Evolutionary conservation across 768 basidiomycete species (phyloP).

Genomic region (Psilocybe subaeruginosa): DNA sequence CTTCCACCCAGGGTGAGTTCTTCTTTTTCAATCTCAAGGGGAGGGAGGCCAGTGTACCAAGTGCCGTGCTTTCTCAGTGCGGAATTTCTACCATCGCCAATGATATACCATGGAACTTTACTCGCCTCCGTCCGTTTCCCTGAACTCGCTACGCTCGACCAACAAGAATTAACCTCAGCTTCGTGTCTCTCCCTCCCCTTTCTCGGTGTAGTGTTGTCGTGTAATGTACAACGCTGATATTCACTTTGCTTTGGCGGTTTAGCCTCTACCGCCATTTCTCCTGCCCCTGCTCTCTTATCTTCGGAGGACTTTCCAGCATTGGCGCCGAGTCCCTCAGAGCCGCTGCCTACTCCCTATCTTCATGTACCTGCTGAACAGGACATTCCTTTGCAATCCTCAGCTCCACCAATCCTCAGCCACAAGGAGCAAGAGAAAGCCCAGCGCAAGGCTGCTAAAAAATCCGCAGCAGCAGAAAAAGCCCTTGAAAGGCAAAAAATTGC

Average conservation of each 20-base stretch:
- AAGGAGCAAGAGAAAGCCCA: slow-evolving; percentile 60
- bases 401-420: slow-evolving; percentile 14
- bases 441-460: slow-evolving; percentile 68
- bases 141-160: slow-evolving; percentile 30
- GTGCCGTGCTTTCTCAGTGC: slow-evolving; percentile 88
- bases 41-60: slow-evolving; percentile 90
- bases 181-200: slow-evolving; percentile 49
- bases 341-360: slow-evolving; percentile 19
- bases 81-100: slow-evolving; percentile 76
- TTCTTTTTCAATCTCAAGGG: slow-evolving; percentile 57
- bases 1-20: slow-evolving; percentile 69
- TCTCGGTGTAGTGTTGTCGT: slow-evolving; percentile 48
- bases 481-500: slow-evolving; percentile 59
- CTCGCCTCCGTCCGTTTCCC: slow-evolving; percentile 20
- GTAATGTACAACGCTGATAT: slow-evolving; percentile 55
- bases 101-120: slow-evolving; percentile 52
- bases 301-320: slow-evolving; percentile 80
- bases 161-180: slow-evolving; percentile 29
- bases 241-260: slow-evolving; percentile 40
- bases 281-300: slow-evolving; percentile 57
- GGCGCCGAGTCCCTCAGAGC: slow-evolving; percentile 37
- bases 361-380: slow-evolving; percentile 31
- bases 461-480: slow-evolving; percentile 62
- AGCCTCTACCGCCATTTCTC: slow-evolving; percentile 45
- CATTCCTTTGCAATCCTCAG: slow-evolving; percentile 20